These are phyloP conservation scores for Orobanche coerulescens DNA, from an alignment of 257 asterid species.

Conservation along the genomic window DNA sequence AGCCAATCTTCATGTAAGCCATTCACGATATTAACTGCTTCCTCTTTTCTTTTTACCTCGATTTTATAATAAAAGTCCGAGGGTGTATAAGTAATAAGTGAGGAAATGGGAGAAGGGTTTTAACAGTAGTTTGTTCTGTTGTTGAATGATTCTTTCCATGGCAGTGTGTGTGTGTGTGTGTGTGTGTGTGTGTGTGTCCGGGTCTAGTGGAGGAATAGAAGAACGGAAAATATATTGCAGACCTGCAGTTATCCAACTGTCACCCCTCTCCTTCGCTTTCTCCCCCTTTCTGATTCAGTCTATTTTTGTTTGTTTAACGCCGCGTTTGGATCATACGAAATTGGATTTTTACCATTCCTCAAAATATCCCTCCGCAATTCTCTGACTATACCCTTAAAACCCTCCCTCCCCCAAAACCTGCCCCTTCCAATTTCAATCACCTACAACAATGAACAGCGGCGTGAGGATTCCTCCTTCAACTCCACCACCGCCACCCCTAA, in stretches of 20 bases:
- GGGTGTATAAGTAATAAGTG: background rate
- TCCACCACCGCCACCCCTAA: conserved; percentile 49
- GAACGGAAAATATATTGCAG: too few species aligned
- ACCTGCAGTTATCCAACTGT: too few species aligned
- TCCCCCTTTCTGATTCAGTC: too few species aligned
- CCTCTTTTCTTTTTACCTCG: background rate
- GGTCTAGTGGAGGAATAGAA: too few species aligned
- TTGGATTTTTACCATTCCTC: too few species aligned
- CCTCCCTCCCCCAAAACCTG: conserved; percentile 28
- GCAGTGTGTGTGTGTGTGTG: conserved; percentile 27
- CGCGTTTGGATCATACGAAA: too few species aligned
- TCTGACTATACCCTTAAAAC: conserved; percentile 29
- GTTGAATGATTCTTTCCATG: conserved; percentile 20
- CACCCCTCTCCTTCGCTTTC: too few species aligned
- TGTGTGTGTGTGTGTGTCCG: too few species aligned
- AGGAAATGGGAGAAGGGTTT: background rate
- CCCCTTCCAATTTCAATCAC: conserved; percentile 13
- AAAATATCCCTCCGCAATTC: background rate
- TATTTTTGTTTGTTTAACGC: too few species aligned
- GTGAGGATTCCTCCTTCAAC: conserved; percentile 35
- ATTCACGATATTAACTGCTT: conserved; percentile 19
- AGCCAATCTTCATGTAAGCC: conserved; percentile 76
- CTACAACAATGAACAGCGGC: conserved; percentile 28
- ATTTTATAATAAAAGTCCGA: background rate
- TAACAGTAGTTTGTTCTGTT: background rate